Base-by-base conservation (phyloP, 1,139 yeast genomes). In the Magnusiomyces fungicola region DNA sequence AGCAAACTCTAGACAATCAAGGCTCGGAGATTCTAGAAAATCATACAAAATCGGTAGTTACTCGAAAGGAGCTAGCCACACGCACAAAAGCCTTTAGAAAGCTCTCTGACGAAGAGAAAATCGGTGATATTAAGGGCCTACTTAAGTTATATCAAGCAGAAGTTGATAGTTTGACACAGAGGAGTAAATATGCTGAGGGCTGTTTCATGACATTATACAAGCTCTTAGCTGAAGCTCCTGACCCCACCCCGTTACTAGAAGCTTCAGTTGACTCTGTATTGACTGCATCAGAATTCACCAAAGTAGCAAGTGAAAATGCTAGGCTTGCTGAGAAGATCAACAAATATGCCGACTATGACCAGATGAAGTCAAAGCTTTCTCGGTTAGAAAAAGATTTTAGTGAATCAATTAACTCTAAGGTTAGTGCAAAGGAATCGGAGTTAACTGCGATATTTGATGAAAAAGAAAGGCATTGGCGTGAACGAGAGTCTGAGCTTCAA, bases 141-240 rank as follows among this genome's bases (percentile, higher is more conserved):
- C 72, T 92, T 54, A 92, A 90, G 66, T 71, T 80, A 41, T 92
- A 92, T 63, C 98, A 92, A 65, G 77, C 81, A 53, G 97, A 89
- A 63, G 85, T 92, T 59, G 98, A 92, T 63, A 71, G 74, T 41
- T 71, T 92, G 56, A 87, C 97, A 2, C 80, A 78, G 58, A 79
- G 92, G 58, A 80, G 87, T 55, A 88, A 89, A 62, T 72, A 68
- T 46, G 80, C 86, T 1, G 97, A 92, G 61, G 72, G 74, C 34
- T 74, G 80, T 45, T 83, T 92, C 61, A 78, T 89, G 65, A 81
- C 81, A 22, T 71, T 87, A 25, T 90, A 90, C 69, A 73, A 89
- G 52, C 70, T 79, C 24, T 69, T 92, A 14, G 87, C 89, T 1
- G 96, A 90, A 61, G 92, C 95, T 0, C 97, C 97, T 0, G 97